Evolutionary conservation across 2,329 filamentous ascomycete species (phyloP).

Genomic region (Penicillium sp.): DNA sequence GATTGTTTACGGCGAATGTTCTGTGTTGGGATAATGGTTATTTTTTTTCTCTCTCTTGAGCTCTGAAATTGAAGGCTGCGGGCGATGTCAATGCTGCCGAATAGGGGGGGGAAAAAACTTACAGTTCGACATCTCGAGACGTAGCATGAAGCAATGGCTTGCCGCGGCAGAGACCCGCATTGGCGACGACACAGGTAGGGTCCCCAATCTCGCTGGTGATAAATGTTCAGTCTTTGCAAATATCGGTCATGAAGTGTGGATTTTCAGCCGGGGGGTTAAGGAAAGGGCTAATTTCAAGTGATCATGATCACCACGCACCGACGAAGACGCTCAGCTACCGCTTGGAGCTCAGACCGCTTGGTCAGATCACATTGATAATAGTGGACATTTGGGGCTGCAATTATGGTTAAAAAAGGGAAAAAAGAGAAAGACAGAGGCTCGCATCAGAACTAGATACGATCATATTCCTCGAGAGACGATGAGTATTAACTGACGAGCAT

Average conservation of each 20-base stretch:
- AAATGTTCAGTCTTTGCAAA: no score
- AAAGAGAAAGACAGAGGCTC: no score
- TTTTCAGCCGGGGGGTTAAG: no score
- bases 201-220: not conserved
- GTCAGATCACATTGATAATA: slow-evolving; percentile 6
- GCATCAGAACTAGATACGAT: no score
- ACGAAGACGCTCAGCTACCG: slow-evolving; percentile 2
- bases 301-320: not conserved
- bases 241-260: no score
- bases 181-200: slow-evolving; percentile 4
- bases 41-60: not conserved
- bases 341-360: not conserved
- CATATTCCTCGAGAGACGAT: not conserved
- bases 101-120: not conserved
- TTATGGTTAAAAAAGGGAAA: not conserved
- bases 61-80: no score
- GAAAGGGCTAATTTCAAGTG: no score
- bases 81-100: no score
- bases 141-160: slow-evolving; percentile 4
- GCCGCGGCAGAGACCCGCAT: slow-evolving; percentile 3
- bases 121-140: slow-evolving; percentile 4
- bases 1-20: not conserved
- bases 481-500: not conserved
- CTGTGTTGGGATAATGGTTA: not conserved
- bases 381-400: slow-evolving; percentile 2